These are phyloP conservation scores for Phytophthora podocarpi DNA, from an alignment of 352 stramenopile species.

Conservation along the genomic window DNA sequence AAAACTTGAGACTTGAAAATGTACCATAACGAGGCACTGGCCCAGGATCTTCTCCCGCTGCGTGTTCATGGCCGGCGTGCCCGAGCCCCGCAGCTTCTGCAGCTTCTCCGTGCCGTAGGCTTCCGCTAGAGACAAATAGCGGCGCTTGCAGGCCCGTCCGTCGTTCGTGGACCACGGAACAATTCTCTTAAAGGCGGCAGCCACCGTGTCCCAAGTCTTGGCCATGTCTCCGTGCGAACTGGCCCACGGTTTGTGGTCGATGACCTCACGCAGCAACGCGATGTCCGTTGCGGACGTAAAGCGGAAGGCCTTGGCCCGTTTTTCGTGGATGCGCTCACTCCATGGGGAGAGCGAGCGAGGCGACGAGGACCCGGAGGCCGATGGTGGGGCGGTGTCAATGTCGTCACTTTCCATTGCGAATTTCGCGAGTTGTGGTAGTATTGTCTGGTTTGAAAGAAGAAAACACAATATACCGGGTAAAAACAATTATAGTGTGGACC, in stretches of 20 bases:
- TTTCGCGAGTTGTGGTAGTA: too few relatives aligned
- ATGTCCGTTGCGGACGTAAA: slow-evolving; percentile 36
- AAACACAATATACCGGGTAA: too few relatives aligned
- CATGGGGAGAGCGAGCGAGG: too few relatives aligned
- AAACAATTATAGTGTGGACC: too few relatives aligned
- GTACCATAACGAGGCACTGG: slow-evolving; percentile 23
- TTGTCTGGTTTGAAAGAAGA: too few relatives aligned
- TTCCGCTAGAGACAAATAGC: slow-evolving; percentile 29
- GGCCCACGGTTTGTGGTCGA: slow-evolving; percentile 30
- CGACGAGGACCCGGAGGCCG: too few relatives aligned
- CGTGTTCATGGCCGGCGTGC: slow-evolving; percentile 26
- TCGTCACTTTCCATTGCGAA: too few relatives aligned
- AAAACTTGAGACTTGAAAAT: not conserved
- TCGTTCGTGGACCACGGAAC: slow-evolving; percentile 32
- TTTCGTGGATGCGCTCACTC: slow-evolving; percentile 31
- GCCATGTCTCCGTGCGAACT: slow-evolving; percentile 29
- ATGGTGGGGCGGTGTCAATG: too few relatives aligned
- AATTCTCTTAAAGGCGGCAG: slow-evolving; percentile 17
- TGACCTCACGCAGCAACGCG: slow-evolving; percentile 26
- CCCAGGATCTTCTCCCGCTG: slow-evolving; percentile 25
- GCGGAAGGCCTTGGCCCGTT: slow-evolving; percentile 32
- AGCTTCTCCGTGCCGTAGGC: slow-evolving; percentile 19
- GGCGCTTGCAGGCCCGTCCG: slow-evolving; percentile 27
- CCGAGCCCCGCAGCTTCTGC: slow-evolving; percentile 25
- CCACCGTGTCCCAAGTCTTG: slow-evolving; percentile 28